A percentile compares a stretch with the other conserved stretches of the same genome.
Evolutionary conservation across 1,284 basidiomycete genomes (phyloP).

Genomic region (Somion occarium): DNA sequence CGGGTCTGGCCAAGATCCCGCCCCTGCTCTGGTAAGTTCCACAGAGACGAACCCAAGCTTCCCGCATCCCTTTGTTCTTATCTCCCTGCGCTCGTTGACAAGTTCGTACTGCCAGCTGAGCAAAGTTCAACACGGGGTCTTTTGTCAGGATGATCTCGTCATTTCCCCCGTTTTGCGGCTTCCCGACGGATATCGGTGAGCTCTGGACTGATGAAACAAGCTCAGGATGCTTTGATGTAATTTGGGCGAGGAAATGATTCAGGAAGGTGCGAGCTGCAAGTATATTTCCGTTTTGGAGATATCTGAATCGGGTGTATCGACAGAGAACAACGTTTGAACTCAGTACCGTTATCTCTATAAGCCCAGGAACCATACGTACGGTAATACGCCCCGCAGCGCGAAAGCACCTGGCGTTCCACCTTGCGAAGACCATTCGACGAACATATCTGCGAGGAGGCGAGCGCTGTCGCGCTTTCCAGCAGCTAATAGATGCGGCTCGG

Average conservation of each 20-base stretch:
- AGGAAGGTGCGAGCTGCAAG: conserved; percentile 84
- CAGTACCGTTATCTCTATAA: neutral
- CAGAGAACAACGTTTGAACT: neutral
- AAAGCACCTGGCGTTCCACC: conserved; percentile 57
- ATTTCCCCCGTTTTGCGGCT: conserved; percentile 28
- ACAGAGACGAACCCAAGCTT: conserved; percentile 80
- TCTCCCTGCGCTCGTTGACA: conserved; percentile 81
- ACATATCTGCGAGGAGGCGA: conserved; percentile 78
- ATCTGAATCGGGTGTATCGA: conserved; percentile 40
- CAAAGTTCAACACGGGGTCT: conserved; percentile 77
- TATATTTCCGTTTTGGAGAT: conserved; percentile 84
- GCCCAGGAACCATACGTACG: conserved; percentile 45
- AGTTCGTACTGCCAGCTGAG: conserved; percentile 79
- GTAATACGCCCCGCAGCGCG: conserved; percentile 77
- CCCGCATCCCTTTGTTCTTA: conserved; percentile 65
- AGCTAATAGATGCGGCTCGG: conserved; percentile 78
- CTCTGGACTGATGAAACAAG: conserved; percentile 37
- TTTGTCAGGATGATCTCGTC: conserved; percentile 72
- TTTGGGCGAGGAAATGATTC: conserved; percentile 62
- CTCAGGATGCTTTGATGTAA: conserved; percentile 39
- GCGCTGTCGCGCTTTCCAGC: conserved; percentile 87
- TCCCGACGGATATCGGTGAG: conserved; percentile 37
- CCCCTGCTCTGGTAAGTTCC: conserved; percentile 73
- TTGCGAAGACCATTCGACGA: conserved; percentile 69
- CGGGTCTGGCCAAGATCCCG: conserved; percentile 56